Evolutionary conservation across 2,329 filamentous ascomycete species (phyloP).

Genomic region (Fusarium neocosmosporiellum): DNA sequence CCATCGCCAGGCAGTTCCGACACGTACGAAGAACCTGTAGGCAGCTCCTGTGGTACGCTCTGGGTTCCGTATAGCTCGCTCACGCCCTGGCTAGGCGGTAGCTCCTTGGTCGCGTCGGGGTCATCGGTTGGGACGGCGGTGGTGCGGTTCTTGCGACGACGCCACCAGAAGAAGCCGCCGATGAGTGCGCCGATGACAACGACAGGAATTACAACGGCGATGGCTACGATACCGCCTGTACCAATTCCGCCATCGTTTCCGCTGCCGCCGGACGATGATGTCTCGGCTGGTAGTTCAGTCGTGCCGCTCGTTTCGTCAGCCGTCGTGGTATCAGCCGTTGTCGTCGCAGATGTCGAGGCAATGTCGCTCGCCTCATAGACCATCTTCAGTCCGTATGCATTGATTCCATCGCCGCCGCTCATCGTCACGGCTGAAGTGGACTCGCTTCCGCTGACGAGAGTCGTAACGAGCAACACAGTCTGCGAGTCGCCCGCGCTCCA

Average conservation of each 20-base stretch:
- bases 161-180: conserved; percentile 44
- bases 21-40: neutral
- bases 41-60: conserved; percentile 14
- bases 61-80: conserved; percentile 25
- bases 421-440: conserved; percentile 37
- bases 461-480: conserved; percentile 42
- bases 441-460: conserved; percentile 35
- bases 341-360: conserved; percentile 15
- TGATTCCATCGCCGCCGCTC: conserved; percentile 41
- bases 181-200: conserved; percentile 40
- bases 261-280: neutral
- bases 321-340: conserved; percentile 7
- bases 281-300: neutral
- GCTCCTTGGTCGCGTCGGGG: conserved; percentile 13
- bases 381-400: conserved; percentile 51
- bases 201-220: conserved; percentile 47
- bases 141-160: conserved; percentile 35
- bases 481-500: conserved; percentile 45
- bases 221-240: conserved; percentile 40
- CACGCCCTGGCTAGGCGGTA: conserved; percentile 2
- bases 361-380: conserved; percentile 48
- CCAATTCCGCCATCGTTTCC: conserved; percentile 24
- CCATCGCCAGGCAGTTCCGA: conserved; percentile 24
- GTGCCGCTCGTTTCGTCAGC: neutral
- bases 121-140: neutral